Evolutionary conservation across 768 basidiomycete genomes (phyloP), one percentile per base, ranked within the genome.

Genomic region (Omphalotus guepiniiformis): DNA sequence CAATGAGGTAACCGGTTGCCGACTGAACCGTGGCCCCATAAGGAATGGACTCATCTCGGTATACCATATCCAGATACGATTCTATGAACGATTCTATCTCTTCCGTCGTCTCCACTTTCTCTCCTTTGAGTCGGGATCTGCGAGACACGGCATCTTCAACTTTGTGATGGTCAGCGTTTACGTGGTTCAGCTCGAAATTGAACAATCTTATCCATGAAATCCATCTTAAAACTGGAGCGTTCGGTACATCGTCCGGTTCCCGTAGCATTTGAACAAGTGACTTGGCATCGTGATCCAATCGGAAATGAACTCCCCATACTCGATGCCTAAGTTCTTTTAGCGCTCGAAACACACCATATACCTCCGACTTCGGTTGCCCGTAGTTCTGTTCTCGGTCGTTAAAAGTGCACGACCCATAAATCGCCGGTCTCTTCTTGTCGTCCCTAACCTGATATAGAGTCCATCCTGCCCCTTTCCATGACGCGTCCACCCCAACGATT

Each of bases 111-210:
- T n/a, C n/a, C n/a, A n/a, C n/a, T n/a, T n/a, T n/a, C n/a, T n/a
- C n/a, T n/a, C n/a, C n/a, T n/a, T n/a, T n/a, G n/a, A n/a, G n/a
- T n/a, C n/a, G n/a, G n/a, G n/a, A n/a, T n/a, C n/a, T n/a, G n/a
- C n/a, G n/a, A 3, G 72, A 74, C 1, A 75, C 40, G 0, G 57
- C 69, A 53, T 73, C 73, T 3, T 66, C 62, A 1, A 58, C 66
- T 23, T 40, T 38, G 47, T 64, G 63, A 8, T 49, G 43, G 0
- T 59, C 48, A 0, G 62, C 68, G 0, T 66, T 67, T 0, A 73
- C 60, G 41, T 74, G 70, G 2, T 58, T 46, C 1, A 71, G 50
- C 15, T 55, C 53, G 42, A 73, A 73, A 35, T 69, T 52, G 43
- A 72, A 73, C 0, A 69, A 41, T 0, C 56, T 44, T 3, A 72